These are phyloP conservation scores for Roridomyces roridus DNA, from an alignment of 768 basidiomycete species.

Conservation along the genomic window DNA sequence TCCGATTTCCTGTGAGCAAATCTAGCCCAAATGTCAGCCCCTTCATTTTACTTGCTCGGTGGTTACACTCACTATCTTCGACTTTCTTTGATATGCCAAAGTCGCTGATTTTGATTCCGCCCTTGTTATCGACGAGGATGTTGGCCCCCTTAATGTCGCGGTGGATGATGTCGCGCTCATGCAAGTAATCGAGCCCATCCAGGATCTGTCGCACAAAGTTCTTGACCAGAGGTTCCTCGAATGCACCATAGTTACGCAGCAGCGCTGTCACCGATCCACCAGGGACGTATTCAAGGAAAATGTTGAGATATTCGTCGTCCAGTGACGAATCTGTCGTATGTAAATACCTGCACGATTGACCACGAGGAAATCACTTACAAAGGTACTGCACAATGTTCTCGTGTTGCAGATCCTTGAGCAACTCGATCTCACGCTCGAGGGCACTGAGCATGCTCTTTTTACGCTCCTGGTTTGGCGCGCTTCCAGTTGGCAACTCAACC, in stretches of 20 bases:
- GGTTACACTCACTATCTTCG: constrained; percentile 79
- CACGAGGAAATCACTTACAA: constrained; percentile 57
- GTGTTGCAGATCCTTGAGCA: constrained; percentile 91
- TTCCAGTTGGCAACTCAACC: constrained; percentile 88
- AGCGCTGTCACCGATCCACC: constrained; percentile 93
- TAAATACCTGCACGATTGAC: neutral
- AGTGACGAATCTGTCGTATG: constrained; percentile 80
- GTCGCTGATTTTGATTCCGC: constrained; percentile 96
- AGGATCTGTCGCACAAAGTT: constrained; percentile 94
- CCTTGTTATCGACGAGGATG: constrained; percentile 97
- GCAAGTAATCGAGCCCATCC: constrained; percentile 87
- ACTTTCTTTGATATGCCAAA: constrained; percentile 98
- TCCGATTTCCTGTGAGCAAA: constrained; percentile 64
- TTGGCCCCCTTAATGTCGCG: constrained; percentile 99
- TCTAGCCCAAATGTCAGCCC: constrained; percentile 31
- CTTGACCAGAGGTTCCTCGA: constrained; percentile 90
- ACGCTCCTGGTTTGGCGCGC: constrained; percentile 86
- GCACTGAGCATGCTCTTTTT: constrained; percentile 94
- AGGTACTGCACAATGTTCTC: constrained; percentile 98
- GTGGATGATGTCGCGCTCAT: constrained; percentile 94
- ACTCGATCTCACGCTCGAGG: constrained; percentile 91
- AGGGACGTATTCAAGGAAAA: constrained; percentile 96
- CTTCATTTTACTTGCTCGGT: neutral
- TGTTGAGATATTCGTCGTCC: constrained; percentile 90
- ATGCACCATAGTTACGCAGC: constrained; percentile 90